phyloP scores from a whole-genome alignment of 805 yeast genomes.

The Metschnikowia vanudenii region DNA sequence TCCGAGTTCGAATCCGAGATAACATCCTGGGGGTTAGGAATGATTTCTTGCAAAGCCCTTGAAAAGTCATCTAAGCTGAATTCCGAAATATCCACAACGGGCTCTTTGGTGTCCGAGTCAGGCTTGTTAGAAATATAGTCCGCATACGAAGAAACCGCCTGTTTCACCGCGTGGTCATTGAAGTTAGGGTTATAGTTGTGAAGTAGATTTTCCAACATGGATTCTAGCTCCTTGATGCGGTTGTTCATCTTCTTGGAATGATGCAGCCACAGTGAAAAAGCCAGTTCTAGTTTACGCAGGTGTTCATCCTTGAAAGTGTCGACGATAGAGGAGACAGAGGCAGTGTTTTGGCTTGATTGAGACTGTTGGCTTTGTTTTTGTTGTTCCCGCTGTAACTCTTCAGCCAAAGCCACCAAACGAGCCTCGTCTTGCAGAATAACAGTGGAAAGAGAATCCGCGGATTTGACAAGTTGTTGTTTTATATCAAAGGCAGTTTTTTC shows the following conservation, averaged over 20 bases:
- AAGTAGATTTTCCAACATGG: constrained; percentile 48
- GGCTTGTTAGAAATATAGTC: constrained; percentile 45
- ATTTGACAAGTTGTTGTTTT: constrained; percentile 10
- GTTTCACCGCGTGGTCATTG: constrained; percentile 84
- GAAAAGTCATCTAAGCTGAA: constrained; percentile 1
- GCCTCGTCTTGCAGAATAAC: constrained; percentile 6
- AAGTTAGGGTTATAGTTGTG: constrained; percentile 75
- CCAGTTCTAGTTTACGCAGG: constrained; percentile 4
- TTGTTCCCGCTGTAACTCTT: constrained; percentile 3
- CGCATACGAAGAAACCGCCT: constrained; percentile 56
- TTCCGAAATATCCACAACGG: neutral
- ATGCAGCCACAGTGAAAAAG: neutral
- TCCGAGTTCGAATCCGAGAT: neutral
- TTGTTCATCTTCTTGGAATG: constrained; percentile 8
- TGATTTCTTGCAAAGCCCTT: neutral
- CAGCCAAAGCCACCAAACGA: neutral
- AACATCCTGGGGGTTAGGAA: neutral
- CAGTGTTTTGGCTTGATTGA: neutral
- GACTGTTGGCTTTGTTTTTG: too few relatives aligned
- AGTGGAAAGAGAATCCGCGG: neutral
- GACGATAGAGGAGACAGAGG: neutral
- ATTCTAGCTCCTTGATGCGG: constrained; percentile 38
- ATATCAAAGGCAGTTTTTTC: constrained; percentile 18
- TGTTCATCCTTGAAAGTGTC: constrained; percentile 4
- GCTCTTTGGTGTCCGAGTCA: constrained; percentile 6